Conservation (phyloP, 169 alveolate genomes). For the Eimeria acervulina region DNA sequence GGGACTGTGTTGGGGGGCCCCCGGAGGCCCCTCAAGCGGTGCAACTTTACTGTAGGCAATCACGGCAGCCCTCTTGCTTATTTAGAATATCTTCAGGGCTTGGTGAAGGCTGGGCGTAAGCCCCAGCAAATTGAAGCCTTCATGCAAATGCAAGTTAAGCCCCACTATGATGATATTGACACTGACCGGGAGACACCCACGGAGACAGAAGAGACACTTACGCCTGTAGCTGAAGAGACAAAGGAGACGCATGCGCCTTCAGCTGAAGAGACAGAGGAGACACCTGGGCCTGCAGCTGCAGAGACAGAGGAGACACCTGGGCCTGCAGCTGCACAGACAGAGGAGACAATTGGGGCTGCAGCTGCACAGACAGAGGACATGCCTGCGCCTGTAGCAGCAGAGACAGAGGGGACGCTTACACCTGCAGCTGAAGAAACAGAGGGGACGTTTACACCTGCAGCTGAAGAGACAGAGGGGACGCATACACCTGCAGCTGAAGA, state of each 20-base stretch:
- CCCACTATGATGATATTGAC: background rate
- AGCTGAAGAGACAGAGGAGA: too few species aligned
- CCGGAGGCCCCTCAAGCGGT: constrained; percentile 12
- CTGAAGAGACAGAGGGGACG: too few species aligned
- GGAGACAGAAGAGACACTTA: too few species aligned
- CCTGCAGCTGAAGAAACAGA: too few species aligned
- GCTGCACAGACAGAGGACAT: background rate
- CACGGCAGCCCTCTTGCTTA: background rate
- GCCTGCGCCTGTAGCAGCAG: background rate
- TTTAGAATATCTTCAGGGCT: constrained; percentile 17
- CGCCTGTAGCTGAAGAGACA: too few species aligned
- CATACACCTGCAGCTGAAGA: too few species aligned
- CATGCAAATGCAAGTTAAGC: background rate
- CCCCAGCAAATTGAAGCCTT: background rate
- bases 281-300: too few species aligned
- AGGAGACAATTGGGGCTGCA: background rate
- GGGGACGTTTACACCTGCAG: too few species aligned
- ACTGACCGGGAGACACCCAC: background rate
- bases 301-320: background rate
- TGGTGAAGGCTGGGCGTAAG: constrained; percentile 4
- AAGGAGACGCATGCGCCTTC: too few species aligned
- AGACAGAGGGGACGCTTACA: background rate
- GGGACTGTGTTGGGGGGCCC: background rate
- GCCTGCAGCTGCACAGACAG: too few species aligned
- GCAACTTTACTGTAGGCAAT: constrained; percentile 39